Evolutionary conservation across 805 yeast species (phyloP), one percentile per base, ranked within the genome.

Genomic region (Debaryomyces prosopidis): DNA sequence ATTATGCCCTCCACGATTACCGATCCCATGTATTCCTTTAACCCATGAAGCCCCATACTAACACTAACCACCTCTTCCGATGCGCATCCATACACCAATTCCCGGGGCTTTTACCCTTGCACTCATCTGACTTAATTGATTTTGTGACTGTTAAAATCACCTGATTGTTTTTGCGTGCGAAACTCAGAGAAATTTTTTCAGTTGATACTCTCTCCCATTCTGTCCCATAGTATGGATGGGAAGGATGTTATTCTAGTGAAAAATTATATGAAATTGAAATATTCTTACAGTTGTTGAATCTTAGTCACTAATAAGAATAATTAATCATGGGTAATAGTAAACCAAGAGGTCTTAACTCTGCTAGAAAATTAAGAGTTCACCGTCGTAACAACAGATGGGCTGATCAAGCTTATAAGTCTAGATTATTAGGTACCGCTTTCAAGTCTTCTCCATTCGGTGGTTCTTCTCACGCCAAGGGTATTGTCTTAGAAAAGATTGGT

Each of bases 351-450:
- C 82, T 94, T 79, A 92, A 94, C 89, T 87, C 99, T 76, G 99
- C 99, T 75, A 89, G 99, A 87, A 94, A 94, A 85, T 88, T 94
- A 80, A 91, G 99, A 87, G 90, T 86, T 79, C 95, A 89, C 91
- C 91, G 99, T 81, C 92, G 98, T 80, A 91, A 91, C 87, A 94
- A 94, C 90, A 94, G 97, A 84, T 94, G 99, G 99, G 97, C 99
- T 67, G 99, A 94, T 79, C 85, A 86, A 77, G 79, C 89, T 69
- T 95, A 90, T 84, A 95, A 95, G 87, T 81, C 96, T 79, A 91
- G 99, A 86, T 87, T 94, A 74, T 85, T 94, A 75, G 99, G 99
- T 68, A 94, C 99, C 66, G 97, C 97, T 67, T 94, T 87, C 96
- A 94, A 91, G 84, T 94, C 96, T 60, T 94, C 99, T 71, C 99